phyloP scores from a whole-genome alignment of 108 stramenopile genomes.

The Aurantiochytrium sp. region DNA sequence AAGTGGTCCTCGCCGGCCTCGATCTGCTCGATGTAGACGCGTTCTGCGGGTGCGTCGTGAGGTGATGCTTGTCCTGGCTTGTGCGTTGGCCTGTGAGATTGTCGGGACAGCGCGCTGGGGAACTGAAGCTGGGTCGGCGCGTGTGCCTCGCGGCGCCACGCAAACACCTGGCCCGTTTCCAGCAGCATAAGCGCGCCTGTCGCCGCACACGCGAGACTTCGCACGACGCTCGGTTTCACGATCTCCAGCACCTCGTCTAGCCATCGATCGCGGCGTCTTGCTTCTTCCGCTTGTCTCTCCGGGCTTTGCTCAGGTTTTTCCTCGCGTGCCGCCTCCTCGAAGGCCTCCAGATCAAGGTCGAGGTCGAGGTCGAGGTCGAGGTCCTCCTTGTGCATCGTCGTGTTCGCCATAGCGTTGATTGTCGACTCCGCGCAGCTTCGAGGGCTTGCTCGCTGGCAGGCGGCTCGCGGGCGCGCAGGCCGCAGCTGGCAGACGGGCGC shows the following conservation, averaged over 20 bases:
- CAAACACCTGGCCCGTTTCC: background rate
- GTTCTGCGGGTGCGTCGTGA: no score
- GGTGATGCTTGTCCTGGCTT: background rate
- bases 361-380: no score
- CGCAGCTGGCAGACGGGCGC: no score
- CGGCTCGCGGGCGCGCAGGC: no score
- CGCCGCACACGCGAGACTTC: background rate
- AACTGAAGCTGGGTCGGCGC: background rate
- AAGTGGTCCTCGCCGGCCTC: constrained; percentile 16
- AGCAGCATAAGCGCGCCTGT: background rate
- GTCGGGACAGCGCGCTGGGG: background rate
- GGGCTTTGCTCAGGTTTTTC: background rate
- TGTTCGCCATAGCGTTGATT: no score
- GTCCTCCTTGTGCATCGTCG: no score
- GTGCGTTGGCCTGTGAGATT: background rate
- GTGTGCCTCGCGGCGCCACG: background rate
- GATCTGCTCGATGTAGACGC: background rate
- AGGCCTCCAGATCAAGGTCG: no score
- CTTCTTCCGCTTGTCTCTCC: background rate
- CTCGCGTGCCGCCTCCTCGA: background rate
- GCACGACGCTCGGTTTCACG: background rate
- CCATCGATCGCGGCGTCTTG: background rate
- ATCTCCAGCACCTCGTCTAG: background rate
- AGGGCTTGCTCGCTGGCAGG: no score
- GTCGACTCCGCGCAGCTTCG: no score